These are phyloP conservation scores for Hyphodiscus hymeniophilus DNA, from an alignment of 495 filamentous ascomycete genomes.

Conservation along the genomic window DNA sequence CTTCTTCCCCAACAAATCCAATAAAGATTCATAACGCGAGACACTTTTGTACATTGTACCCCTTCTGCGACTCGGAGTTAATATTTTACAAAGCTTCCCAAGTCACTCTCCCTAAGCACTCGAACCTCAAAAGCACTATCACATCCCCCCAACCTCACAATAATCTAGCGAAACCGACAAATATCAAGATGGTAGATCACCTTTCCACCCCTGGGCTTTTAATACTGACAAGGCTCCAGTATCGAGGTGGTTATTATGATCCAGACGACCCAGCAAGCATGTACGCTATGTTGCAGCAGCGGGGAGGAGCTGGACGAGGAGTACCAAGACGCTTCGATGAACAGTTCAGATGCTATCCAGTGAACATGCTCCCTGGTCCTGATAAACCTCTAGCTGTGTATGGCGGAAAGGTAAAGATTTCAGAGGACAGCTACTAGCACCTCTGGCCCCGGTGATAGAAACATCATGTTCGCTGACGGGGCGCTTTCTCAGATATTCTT, in stretches of 20 bases:
- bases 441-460: no score
- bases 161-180: neutral
- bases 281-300: constrained; percentile 32
- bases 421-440: no score
- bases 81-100: no score
- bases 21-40: neutral
- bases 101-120: no score
- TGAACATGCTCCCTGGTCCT: constrained; percentile 87
- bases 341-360: constrained; percentile 92
- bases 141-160: neutral
- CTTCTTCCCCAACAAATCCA: neutral
- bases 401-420: no score
- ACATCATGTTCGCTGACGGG: no score
- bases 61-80: no score
- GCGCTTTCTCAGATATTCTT: no score
- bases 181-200: constrained; percentile 20
- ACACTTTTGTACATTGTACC: no score
- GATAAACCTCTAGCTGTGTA: constrained; percentile 88
- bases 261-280: constrained; percentile 49
- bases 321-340: constrained; percentile 71
- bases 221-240: constrained; percentile 9
- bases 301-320: neutral
- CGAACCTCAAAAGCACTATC: no score
- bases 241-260: constrained; percentile 43
- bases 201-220: neutral